Percentiles rank a stretch among this genome's conserved stretches.
These are phyloP conservation scores for Hydrangea macrophylla DNA, from an alignment of 148 eudicot genomes.

Conservation along the genomic window DNA sequence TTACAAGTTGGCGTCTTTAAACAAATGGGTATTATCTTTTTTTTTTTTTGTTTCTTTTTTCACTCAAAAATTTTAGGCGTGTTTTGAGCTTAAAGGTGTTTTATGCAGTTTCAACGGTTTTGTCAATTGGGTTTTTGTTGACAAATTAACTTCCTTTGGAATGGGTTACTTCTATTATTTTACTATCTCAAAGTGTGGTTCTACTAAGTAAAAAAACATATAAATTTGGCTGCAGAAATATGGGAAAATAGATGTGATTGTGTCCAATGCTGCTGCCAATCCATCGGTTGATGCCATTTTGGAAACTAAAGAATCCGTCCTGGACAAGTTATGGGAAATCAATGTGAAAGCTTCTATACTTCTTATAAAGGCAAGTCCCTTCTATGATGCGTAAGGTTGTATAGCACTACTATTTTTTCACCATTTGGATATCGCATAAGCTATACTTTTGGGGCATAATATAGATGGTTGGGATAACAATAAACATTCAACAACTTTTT, in stretches of 20 bases:
- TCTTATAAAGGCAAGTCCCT: slow-evolving; percentile 57
- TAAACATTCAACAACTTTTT: background rate
- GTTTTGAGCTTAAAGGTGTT: no score
- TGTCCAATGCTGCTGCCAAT: slow-evolving; percentile 94
- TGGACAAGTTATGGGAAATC: slow-evolving; percentile 94
- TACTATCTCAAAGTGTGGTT: background rate
- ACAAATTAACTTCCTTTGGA: background rate
- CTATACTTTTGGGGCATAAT: no score
- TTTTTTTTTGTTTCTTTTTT: background rate
- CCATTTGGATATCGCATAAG: no score
- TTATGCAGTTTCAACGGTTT: background rate
- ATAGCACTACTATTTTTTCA: no score
- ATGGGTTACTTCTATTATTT: background rate
- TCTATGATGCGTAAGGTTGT: background rate
- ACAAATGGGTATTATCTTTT: background rate
- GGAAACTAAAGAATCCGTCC: slow-evolving; percentile 67
- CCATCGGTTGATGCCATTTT: slow-evolving; percentile 60
- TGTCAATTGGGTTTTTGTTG: background rate
- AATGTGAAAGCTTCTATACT: slow-evolving; percentile 88
- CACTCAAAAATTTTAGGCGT: no score
- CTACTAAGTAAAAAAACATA: background rate
- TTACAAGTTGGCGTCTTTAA: background rate
- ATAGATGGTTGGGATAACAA: background rate
- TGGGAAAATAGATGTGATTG: slow-evolving; percentile 83
- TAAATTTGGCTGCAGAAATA: slow-evolving; percentile 57